Percentiles rank a stretch among this genome's conserved stretches.
These are phyloP conservation scores for Wickerhamiella vanderwaltii DNA, from an alignment of 805 yeast genomes.

Conservation along the genomic window DNA sequence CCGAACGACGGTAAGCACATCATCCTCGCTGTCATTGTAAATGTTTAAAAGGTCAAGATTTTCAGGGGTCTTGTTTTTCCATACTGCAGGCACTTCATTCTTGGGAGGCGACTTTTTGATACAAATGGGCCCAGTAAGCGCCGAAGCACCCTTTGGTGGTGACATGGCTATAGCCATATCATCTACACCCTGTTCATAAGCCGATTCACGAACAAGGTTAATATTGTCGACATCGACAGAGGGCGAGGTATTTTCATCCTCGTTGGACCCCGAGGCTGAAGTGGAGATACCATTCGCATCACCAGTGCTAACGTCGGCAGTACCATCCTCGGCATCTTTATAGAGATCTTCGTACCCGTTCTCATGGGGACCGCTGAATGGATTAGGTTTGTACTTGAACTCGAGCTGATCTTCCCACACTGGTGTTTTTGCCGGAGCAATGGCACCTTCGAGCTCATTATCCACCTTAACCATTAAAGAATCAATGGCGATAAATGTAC, in stretches of 20 bases:
- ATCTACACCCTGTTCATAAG: not conserved
- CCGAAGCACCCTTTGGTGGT: not conserved
- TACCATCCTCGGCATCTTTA: not conserved
- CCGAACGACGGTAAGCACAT: slow-evolving; percentile 23
- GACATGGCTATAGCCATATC: not conserved
- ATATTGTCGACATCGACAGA: not conserved
- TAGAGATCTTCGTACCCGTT: not conserved
- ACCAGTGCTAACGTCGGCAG: not conserved
- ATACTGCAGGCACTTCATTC: not conserved
- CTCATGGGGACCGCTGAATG: slow-evolving; percentile 7
- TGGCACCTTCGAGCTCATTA: slow-evolving; percentile 17
- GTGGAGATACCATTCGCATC: not conserved
- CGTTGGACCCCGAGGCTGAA: too few species aligned
- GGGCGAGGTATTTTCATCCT: too few species aligned
- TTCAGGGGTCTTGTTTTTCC: slow-evolving; percentile 14
- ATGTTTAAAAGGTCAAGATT: slow-evolving; percentile 18
- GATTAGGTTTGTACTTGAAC: slow-evolving; percentile 15
- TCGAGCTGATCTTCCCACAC: slow-evolving; percentile 17
- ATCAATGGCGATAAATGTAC: slow-evolving; percentile 70
- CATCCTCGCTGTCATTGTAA: slow-evolving; percentile 14
- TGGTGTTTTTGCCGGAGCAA: slow-evolving; percentile 16
- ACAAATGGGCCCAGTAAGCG: slow-evolving; percentile 4
- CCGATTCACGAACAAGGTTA: not conserved
- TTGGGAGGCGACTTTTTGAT: not conserved
- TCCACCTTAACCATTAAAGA: slow-evolving; percentile 28